Conservation (phyloP, 148 eudicot genomes). For the Rhododendron molle region DNA sequence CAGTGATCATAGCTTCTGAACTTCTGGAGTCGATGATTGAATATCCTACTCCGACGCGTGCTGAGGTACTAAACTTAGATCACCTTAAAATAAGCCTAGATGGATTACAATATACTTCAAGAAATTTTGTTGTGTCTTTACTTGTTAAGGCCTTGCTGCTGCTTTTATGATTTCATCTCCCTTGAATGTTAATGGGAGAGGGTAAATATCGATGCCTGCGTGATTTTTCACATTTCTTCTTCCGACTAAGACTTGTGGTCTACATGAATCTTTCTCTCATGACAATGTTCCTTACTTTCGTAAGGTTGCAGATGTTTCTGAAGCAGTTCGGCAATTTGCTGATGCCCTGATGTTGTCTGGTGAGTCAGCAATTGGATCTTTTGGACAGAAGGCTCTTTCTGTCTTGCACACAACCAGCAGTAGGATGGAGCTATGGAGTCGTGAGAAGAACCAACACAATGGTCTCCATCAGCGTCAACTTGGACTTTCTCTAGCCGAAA, state of each 20-base stretch:
- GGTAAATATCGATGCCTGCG: background rate
- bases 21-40: slow-evolving; percentile 51
- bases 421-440: slow-evolving; percentile 39
- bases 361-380: slow-evolving; percentile 49
- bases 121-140: background rate
- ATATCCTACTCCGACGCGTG: slow-evolving; percentile 51
- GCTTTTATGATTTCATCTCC: background rate
- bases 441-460: slow-evolving; percentile 25
- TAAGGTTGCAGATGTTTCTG: slow-evolving; percentile 55
- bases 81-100: background rate
- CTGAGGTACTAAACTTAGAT: slow-evolving; percentile 30
- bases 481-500: slow-evolving; percentile 32
- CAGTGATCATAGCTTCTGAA: slow-evolving; percentile 49
- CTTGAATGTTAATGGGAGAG: background rate
- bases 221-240: background rate
- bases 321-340: slow-evolving; percentile 46
- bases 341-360: slow-evolving; percentile 54
- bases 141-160: background rate
- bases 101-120: background rate
- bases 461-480: slow-evolving; percentile 16
- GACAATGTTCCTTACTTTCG: background rate
- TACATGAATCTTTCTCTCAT: background rate
- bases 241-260: background rate
- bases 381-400: slow-evolving; percentile 40
- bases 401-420: slow-evolving; percentile 36